Conservation (phyloP, 208 protist genomes). For the Trypanosoma caninum region DNA sequence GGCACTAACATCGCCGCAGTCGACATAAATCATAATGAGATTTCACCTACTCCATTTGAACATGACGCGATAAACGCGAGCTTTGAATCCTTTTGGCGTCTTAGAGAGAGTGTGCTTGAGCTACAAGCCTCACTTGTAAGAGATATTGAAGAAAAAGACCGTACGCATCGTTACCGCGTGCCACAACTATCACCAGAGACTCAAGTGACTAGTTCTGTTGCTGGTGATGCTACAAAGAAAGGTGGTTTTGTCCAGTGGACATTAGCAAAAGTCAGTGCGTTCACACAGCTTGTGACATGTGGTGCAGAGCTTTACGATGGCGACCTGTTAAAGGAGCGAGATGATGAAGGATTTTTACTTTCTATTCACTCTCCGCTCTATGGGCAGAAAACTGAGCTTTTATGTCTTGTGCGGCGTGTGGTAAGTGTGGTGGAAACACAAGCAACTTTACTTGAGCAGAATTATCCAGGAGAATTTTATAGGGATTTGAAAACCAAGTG, state of each 20-base stretch:
- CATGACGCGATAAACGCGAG: conserved; percentile 26
- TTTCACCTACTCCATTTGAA: conserved; percentile 13
- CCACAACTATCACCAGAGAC: neutral
- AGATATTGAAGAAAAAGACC: conserved; percentile 62
- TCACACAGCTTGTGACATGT: conserved; percentile 47
- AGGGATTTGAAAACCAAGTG: conserved; percentile 53
- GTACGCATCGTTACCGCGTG: conserved; percentile 40
- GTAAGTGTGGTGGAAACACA: conserved; percentile 59
- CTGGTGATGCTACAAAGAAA: neutral
- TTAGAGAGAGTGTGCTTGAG: conserved; percentile 38
- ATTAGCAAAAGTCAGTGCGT: conserved; percentile 14
- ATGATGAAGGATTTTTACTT: conserved; percentile 38
- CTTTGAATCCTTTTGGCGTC: conserved; percentile 61
- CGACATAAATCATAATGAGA: neutral
- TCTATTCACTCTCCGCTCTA: conserved; percentile 53
- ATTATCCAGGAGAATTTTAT: conserved; percentile 61
- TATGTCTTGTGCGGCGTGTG: conserved; percentile 42
- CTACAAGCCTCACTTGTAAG: conserved; percentile 45
- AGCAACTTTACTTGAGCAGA: conserved; percentile 52
- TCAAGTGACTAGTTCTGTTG: neutral
- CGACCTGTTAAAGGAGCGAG: conserved; percentile 5
- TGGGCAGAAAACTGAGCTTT: conserved; percentile 43
- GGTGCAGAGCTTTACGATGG: conserved; percentile 37
- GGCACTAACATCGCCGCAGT: neutral
- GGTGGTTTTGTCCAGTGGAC: conserved; percentile 1